Evolutionary conservation across 2,329 filamentous ascomycete genomes (phyloP), one percentile per base, ranked within the genome.

Genomic region (Botrytis medusae): DNA sequence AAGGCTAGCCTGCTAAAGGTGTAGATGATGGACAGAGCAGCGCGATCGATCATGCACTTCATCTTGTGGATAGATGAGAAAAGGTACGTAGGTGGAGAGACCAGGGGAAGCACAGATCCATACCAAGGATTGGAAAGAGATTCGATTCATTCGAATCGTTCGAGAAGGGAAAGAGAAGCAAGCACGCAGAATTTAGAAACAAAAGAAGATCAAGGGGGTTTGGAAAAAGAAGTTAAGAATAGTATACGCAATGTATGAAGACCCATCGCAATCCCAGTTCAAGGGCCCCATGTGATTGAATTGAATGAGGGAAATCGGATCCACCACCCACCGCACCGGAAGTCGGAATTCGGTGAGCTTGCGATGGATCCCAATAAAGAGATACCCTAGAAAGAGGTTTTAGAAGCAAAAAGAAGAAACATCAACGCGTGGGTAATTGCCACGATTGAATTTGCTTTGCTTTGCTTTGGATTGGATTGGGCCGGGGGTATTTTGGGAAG

Each of bases 81-180:
- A n/a, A 63, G 40, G 51, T 54, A 54, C 51, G n/a, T 54, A 29
- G 61, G 40, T 63, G 40, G 29, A 60, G 57, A 2, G 57, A 34
- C 29, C n/a, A 59, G 29, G 54, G 29, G 29, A 25, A 37, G 32
- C 59, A 61, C 32, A 37, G 59, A 37, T 61, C 8, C 32, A 25
- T 5, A 16, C 4, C 59, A 37, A 34, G 60, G 60, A 63, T 29
- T n/a, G 37, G 9, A 29, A 40, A 22, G 37, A 63, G 16, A 42
- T 63, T 44, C 34, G 51, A 34, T 20, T 25, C 14, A 44, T 12
- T 29, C 16, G 61, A 63, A 63, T 44, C 5, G 18, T 64, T 64
- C 62, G n/a, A 46, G 42, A 64, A 64, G 62, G 42, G 42, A 34
- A 64, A 32, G 42, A 64, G 62, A 64, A 46, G 59, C 59, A 65